Conservation (phyloP, 345 rosid genomes). For the Sapria himalayana region DNA sequence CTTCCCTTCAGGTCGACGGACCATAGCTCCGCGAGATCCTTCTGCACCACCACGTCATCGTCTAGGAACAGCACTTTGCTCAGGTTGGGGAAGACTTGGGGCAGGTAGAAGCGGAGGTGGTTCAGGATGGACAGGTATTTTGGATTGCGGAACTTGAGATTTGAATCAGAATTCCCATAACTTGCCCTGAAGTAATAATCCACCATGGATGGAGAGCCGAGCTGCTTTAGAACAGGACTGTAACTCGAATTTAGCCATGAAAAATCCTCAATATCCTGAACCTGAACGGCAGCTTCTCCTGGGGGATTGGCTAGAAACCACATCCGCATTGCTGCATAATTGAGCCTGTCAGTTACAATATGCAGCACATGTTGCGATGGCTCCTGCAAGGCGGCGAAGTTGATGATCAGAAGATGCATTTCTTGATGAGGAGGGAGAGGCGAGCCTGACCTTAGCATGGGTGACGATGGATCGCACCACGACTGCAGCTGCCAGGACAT, state of each 20-base stretch:
- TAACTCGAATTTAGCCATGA: conserved; percentile 87
- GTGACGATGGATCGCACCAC: conserved; percentile 77
- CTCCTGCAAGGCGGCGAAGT: conserved; percentile 26
- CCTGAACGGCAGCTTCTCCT: conserved; percentile 61
- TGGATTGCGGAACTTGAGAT: conserved; percentile 85
- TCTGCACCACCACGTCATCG: conserved; percentile 86
- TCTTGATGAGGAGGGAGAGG: conserved; percentile 1
- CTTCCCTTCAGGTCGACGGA: conserved; percentile 78
- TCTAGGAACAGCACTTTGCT: conserved; percentile 78
- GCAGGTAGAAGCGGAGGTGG: conserved; percentile 93
- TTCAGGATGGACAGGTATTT: conserved; percentile 87
- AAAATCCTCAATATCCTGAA: conserved; percentile 80
- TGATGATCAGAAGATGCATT: background rate
- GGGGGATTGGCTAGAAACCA: conserved; percentile 87
- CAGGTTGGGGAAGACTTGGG: conserved; percentile 87
- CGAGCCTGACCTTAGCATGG: conserved; percentile 49
- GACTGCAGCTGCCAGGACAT: conserved; percentile 75
- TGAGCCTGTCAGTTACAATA: conserved; percentile 80
- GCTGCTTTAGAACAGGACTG: conserved; percentile 91
- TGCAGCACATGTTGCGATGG: conserved; percentile 83
- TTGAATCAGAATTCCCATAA: conserved; percentile 47
- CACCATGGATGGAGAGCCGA: conserved; percentile 67
- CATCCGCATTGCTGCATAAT: conserved; percentile 97
- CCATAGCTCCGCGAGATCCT: conserved; percentile 76
- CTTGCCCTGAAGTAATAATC: conserved; percentile 86